Base-by-base conservation (phyloP, 1,284 basidiomycete genomes). In the Ganoderma leucocontextum region DNA sequence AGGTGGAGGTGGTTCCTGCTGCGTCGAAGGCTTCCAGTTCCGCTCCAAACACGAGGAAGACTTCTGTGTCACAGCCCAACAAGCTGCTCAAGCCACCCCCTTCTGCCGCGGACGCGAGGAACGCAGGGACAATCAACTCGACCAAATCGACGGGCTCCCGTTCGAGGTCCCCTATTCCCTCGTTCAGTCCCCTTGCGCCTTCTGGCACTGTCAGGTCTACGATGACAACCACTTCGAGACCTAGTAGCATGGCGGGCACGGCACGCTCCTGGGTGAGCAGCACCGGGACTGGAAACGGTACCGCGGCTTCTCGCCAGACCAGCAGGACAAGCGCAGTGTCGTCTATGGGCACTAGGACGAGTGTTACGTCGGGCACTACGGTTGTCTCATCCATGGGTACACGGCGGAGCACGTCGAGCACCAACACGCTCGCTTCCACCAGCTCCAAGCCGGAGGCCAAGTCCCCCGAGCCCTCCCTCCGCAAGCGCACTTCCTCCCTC, bases 401-500 rank as follows among this genome's bases (percentile, higher is more conserved):
- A 0, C 72, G 72, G 41, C 73, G 72, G 7, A 73, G 73, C 59
- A n/a, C 72, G 57, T 72, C 69, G 44, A 65, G 68, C 70, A 67
- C 66, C 65, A 68, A 42, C 68, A 68, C 72, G 67, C 60, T 71
- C 44, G 74, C 59, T 22, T 70, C 59, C 33, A 64, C 75, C 65
- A 73, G 65, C 65, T 68, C 61, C 41, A 67, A 59, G 63, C 33
- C 44, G 1, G 69, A 65, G 15, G 33, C 35, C 19, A 63, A 66
- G 47, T 47, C 59, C 7, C 29, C 66, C 22, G 68, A 72, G 49
- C 63, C 66, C 15, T 69, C 68, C 25, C 29, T 70, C 41, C 66
- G 72, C 60, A 76, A 75, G 70, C 71, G 83, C 0, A 78, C 80
- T 0, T 92, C 91, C 2, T 86, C 89, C 29, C 81, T 94, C 17